phyloP scores from a whole-genome alignment of 2,329 filamentous ascomycete genomes.

The Metarhizium humberi region DNA sequence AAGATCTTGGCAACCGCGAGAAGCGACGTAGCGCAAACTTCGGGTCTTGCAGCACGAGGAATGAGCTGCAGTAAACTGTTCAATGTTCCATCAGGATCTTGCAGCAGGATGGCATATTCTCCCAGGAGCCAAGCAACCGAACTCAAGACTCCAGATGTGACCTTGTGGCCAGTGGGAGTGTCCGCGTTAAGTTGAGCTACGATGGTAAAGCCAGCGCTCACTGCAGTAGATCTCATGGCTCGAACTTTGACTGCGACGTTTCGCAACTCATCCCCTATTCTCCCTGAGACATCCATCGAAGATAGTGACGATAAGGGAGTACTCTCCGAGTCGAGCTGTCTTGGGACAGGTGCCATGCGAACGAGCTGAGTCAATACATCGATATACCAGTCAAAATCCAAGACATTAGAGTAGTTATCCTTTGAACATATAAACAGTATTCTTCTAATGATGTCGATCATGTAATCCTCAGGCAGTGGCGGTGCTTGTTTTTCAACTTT shows the following conservation, averaged over 20 bases:
- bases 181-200: constrained; percentile 47
- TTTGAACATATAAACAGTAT: constrained; percentile 85
- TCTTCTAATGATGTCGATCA: constrained; percentile 68
- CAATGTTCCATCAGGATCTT: constrained; percentile 62
- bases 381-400: constrained; percentile 97
- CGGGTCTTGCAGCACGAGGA: constrained; percentile 46
- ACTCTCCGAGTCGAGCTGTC: constrained; percentile 25
- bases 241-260: constrained; percentile 89
- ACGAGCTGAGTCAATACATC: constrained; percentile 81
- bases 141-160: constrained; percentile 58
- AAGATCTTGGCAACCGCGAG: constrained; percentile 86
- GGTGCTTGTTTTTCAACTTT: constrained; percentile 33
- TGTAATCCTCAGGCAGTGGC: constrained; percentile 78
- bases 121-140: constrained; percentile 80
- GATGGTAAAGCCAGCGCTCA: constrained; percentile 73
- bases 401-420: constrained; percentile 76
- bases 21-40: constrained; percentile 67
- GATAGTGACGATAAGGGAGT: constrained; percentile 15
- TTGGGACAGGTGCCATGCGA: constrained; percentile 51
- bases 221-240: constrained; percentile 69
- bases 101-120: constrained; percentile 71
- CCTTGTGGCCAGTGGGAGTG: constrained; percentile 43
- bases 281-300: constrained; percentile 47
- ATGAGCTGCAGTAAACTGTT: constrained; percentile 62
- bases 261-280: constrained; percentile 75